Percentiles rank a stretch among this genome's conserved stretches.
Evolutionary conservation across 2,329 filamentous ascomycete genomes (phyloP).

Genomic region (Microsporum canis): DNA sequence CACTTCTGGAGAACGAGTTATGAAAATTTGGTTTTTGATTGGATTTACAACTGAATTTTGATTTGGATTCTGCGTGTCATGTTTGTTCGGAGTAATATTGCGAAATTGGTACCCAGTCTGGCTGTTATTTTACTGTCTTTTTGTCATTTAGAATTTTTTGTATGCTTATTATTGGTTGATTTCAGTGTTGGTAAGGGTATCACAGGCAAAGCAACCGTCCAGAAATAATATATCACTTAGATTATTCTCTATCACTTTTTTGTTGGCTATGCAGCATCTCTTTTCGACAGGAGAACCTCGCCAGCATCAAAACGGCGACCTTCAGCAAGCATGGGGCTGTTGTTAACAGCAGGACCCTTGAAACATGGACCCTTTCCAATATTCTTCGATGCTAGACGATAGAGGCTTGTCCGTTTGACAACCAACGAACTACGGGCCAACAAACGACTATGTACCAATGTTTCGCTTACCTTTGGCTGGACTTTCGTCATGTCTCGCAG

Average conservation of each 20-base stretch:
- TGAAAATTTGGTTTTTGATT: neutral
- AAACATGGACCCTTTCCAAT: neutral
- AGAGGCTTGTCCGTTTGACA: neutral
- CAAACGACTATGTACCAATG: neutral
- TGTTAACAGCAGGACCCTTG: neutral
- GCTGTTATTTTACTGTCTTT: neutral
- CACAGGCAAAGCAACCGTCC: neutral
- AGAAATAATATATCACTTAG: neutral
- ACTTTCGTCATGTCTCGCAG: neutral
- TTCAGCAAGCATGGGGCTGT: neutral
- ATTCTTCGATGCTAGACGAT: neutral
- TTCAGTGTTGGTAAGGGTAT: neutral
- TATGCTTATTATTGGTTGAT: constrained; percentile 1
- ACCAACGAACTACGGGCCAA: neutral
- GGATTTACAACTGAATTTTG: neutral
- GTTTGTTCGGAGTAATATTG: neutral
- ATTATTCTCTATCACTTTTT: neutral
- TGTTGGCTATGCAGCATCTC: neutral
- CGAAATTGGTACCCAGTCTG: neutral
- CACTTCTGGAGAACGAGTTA: neutral
- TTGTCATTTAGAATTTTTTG: neutral
- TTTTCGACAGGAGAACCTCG: neutral
- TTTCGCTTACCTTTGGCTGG: neutral
- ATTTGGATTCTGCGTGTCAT: neutral
- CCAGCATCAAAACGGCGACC: neutral